A percentile compares a stretch with the other conserved stretches of the same genome.
Evolutionary conservation across 75 land plant genomes (phyloP).

Genomic region (Sequoiadendron giganteum): DNA sequence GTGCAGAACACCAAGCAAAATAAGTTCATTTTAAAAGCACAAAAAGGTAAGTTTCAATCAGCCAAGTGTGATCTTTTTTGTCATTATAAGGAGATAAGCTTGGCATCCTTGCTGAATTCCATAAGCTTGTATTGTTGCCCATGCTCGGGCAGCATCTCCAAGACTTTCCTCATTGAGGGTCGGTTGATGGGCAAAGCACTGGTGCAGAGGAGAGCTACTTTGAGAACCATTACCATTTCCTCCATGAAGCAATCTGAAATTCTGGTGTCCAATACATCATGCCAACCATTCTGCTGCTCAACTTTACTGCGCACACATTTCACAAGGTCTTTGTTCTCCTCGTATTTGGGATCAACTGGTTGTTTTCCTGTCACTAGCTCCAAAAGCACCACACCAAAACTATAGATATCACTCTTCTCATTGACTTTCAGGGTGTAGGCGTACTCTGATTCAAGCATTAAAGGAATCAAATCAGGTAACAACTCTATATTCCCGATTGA

Average conservation of each 20-base stretch:
- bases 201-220: constrained; percentile 68
- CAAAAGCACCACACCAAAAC: constrained; percentile 77
- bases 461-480: neutral
- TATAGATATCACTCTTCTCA: constrained; percentile 88
- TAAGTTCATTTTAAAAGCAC: neutral
- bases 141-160: constrained; percentile 54
- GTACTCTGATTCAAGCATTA: constrained; percentile 40
- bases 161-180: constrained; percentile 81
- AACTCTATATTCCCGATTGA: neutral
- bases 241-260: constrained; percentile 15
- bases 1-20: neutral
- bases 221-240: constrained; percentile 50
- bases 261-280: neutral
- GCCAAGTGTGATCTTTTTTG: no score
- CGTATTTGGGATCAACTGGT: constrained; percentile 58
- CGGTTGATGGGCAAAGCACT: constrained; percentile 56
- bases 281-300: neutral
- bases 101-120: neutral
- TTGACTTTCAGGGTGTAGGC: constrained; percentile 67
- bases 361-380: constrained; percentile 72
- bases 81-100: neutral
- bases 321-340: constrained; percentile 57
- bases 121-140: neutral
- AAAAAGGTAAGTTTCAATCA: neutral
- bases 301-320: constrained; percentile 47